These are phyloP conservation scores for Populus deltoides DNA, from an alignment of 345 rosid genomes.

Conservation along the genomic window DNA sequence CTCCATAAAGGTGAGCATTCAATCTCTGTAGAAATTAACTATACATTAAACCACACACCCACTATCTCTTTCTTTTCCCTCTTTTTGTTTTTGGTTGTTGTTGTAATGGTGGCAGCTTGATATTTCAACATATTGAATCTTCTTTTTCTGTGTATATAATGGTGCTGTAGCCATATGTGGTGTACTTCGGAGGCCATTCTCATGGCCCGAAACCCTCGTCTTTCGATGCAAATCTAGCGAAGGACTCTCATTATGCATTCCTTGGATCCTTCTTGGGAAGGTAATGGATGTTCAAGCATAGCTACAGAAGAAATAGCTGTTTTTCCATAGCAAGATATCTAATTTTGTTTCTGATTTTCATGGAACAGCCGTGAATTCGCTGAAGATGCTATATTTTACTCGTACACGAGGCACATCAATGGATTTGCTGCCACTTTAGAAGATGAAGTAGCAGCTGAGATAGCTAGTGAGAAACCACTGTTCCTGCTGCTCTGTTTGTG, in stretches of 20 bases:
- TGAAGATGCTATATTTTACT: constrained; percentile 20
- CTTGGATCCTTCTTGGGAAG: constrained; percentile 42
- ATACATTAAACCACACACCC: not conserved
- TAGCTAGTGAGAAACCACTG: constrained; percentile 22
- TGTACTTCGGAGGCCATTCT: constrained; percentile 29
- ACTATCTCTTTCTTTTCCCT: not conserved
- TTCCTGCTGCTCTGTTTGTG: not conserved
- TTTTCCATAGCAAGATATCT: not conserved
- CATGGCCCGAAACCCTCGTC: not conserved
- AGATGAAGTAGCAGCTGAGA: constrained; percentile 25
- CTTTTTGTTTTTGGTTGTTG: too few species aligned
- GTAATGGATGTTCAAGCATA: not conserved
- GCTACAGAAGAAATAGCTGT: too few species aligned
- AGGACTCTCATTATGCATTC: constrained; percentile 23
- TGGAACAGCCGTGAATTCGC: constrained; percentile 15
- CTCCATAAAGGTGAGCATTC: constrained; percentile 44
- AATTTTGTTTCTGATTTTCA: not conserved
- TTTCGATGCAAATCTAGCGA: constrained; percentile 6
- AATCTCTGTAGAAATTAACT: not conserved
- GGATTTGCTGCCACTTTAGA: constrained; percentile 31
- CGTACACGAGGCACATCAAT: constrained; percentile 23
- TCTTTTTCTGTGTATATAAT: not conserved
- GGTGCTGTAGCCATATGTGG: constrained; percentile 24
- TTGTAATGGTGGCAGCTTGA: not conserved
- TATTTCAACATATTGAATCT: not conserved